These are phyloP conservation scores for Tuctoria greenei DNA, from an alignment of 176 grass and related monocot species.

Conservation along the genomic window DNA sequence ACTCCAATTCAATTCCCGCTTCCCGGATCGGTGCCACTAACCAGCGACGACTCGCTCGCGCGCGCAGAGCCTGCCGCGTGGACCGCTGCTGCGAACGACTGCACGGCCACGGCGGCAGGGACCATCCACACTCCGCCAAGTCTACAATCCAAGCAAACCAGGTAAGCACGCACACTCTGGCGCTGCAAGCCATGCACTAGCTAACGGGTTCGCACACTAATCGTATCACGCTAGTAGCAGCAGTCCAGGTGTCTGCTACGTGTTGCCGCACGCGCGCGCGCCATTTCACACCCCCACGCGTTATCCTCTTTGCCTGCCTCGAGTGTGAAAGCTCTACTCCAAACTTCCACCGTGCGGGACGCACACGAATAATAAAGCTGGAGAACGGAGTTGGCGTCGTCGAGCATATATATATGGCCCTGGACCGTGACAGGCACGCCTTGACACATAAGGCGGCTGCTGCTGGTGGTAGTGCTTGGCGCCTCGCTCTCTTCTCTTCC, in stretches of 20 bases:
- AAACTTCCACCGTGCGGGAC: neutral
- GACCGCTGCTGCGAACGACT: neutral
- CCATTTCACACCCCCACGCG: conserved; percentile 35
- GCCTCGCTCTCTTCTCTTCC: neutral
- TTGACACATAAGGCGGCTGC: conserved; percentile 40
- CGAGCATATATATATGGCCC: conserved; percentile 33
- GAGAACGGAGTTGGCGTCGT: neutral
- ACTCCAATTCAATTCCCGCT: neutral
- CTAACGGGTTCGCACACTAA: neutral
- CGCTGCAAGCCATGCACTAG: neutral
- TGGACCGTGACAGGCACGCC: conserved; percentile 37
- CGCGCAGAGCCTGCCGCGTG: neutral
- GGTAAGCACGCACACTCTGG: neutral
- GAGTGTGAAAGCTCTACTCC: conserved; percentile 43
- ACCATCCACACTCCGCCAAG: neutral
- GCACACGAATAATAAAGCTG: conserved; percentile 22
- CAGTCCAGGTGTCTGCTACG: neutral
- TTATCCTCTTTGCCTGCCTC: neutral
- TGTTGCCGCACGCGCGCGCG: no score
- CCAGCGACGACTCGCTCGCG: neutral
- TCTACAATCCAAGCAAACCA: neutral
- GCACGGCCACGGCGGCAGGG: neutral
- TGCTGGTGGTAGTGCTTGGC: neutral
- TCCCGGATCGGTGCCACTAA: neutral
- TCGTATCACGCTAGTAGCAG: neutral